Evolutionary conservation across 179 eudicot genomes (phyloP), one percentile per base, ranked within the genome.

Genomic region (Pouteria campechiana): DNA sequence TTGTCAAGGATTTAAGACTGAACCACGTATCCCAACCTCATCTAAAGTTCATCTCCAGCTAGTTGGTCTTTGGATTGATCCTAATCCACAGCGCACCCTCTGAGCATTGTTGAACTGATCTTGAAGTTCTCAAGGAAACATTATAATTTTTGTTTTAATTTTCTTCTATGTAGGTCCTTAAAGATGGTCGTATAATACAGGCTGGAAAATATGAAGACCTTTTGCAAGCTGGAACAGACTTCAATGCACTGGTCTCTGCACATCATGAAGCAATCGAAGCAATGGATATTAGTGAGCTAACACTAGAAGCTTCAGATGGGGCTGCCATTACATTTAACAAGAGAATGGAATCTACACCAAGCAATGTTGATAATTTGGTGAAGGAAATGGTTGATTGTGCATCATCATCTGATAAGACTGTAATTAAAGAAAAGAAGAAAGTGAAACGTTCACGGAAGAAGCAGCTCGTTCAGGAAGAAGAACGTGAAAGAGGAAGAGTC

Each of bases 381-480:
- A 75, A 72, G 64, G 93, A 81, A 46, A 73, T 64, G 7, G 45
- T 32, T 24, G 60, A 68, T 4, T 46, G 46, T 33, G 53, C 57
- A 29, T 37, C 63, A 15, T 32, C 27, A 17, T 31, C 65, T 22
- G 75, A 64, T 17, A 39, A 43, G 5, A 44, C 57, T 38, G 20
- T 67, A 46, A 60, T 51, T 47, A 55, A 60, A 39, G 79, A 81
- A 50, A 68, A 71, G 36, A 70, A 73, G 44, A 63, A 69, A 52
- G 87, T 84, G 27, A 73, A 69, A 48, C 30, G 96, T 32, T 74
- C 87, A 24, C 73, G 78, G 50, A 90, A 78, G 63, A 86, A 86
- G 58, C 99, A 92, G 52, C 96, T 90, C 51, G 85, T 90, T 46
- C 84, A 87, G 30, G 92, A 86, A 9, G 98, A 90, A 59, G 98